Conservation (phyloP, 805 yeast genomes). For the Candida tammaniensis region DNA sequence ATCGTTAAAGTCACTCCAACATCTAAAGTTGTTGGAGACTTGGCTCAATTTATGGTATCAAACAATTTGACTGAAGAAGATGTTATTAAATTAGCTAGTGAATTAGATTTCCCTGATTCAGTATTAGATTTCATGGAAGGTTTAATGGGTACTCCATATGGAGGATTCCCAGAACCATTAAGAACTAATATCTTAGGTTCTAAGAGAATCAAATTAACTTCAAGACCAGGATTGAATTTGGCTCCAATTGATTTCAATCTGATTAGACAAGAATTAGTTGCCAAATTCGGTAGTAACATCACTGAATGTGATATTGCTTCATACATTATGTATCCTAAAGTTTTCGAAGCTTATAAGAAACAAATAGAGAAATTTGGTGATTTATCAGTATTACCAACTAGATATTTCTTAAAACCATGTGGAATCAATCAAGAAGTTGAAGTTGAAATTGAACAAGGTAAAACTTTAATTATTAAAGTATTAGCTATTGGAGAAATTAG, state of each 20-base stretch:
- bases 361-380: slow-evolving; percentile 81
- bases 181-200: slow-evolving; percentile 87
- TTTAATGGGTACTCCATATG: slow-evolving; percentile 98
- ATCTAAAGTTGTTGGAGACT: slow-evolving; percentile 98
- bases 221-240: slow-evolving; percentile 89
- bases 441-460: slow-evolving; percentile 93
- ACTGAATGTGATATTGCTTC: slow-evolving; percentile 90
- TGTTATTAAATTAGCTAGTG: slow-evolving; percentile 80
- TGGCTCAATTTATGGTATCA: slow-evolving; percentile 99
- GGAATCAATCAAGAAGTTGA: slow-evolving; percentile 83
- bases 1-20: slow-evolving; percentile 98
- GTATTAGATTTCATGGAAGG: slow-evolving; percentile 99
- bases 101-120: slow-evolving; percentile 97
- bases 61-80: slow-evolving; percentile 86
- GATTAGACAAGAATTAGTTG: slow-evolving; percentile 68
- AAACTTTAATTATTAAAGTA: slow-evolving; percentile 83
- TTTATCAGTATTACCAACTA: slow-evolving; percentile 89
- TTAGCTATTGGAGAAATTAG: slow-evolving; percentile 91
- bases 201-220: slow-evolving; percentile 85
- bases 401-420: slow-evolving; percentile 84
- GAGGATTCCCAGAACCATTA: slow-evolving; percentile 99
- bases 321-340: slow-evolving; percentile 97
- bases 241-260: slow-evolving; percentile 76
- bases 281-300: slow-evolving; percentile 71
- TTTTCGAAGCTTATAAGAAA: slow-evolving; percentile 82